phyloP scores from a whole-genome alignment of 768 basidiomycete genomes.

The Chiua virens region DNA sequence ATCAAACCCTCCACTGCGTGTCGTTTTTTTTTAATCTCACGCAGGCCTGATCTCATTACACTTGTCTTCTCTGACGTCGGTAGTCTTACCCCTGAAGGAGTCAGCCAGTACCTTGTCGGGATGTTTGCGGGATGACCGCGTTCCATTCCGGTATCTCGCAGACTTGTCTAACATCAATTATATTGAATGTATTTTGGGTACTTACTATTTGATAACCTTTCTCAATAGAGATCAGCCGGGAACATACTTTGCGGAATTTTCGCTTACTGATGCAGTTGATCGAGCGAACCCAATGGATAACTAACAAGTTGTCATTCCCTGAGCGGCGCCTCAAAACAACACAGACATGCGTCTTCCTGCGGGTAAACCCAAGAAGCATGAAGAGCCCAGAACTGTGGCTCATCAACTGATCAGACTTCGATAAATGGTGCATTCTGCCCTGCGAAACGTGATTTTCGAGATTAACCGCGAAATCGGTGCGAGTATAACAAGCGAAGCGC shows the following conservation, averaged over 20 bases:
- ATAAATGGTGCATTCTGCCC: slow-evolving; percentile 18
- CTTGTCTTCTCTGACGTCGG: slow-evolving; percentile 95
- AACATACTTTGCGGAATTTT: slow-evolving; percentile 19
- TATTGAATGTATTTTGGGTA: slow-evolving; percentile 9
- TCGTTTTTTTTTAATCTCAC: slow-evolving; percentile 25
- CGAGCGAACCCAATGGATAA: slow-evolving; percentile 5
- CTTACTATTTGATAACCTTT: slow-evolving; percentile 39
- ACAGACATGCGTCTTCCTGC: slow-evolving; percentile 20
- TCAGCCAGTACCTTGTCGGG: slow-evolving; percentile 93
- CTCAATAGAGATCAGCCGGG: slow-evolving; percentile 19
- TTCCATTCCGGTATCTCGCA: slow-evolving; percentile 8
- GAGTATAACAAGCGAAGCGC: slow-evolving; percentile 6
- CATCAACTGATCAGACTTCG: slow-evolving; percentile 24
- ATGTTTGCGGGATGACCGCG: slow-evolving; percentile 76
- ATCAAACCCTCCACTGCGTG: slow-evolving; percentile 10
- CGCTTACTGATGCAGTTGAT: slow-evolving; percentile 14
- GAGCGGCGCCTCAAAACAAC: slow-evolving; percentile 10
- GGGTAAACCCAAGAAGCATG: slow-evolving; percentile 12
- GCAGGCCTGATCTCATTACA: slow-evolving; percentile 87
- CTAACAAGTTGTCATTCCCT: slow-evolving; percentile 6
- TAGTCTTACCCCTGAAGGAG: slow-evolving; percentile 87
- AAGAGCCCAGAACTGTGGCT: slow-evolving; percentile 11
- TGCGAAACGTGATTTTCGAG: slow-evolving; percentile 21
- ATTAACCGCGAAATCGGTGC: slow-evolving; percentile 23
- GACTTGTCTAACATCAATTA: not conserved